Percentiles rank a stretch among this genome's conserved stretches.
phyloP scores from a whole-genome alignment of 2,329 filamentous ascomycete species.

The Aspergillus transmontanensis region DNA sequence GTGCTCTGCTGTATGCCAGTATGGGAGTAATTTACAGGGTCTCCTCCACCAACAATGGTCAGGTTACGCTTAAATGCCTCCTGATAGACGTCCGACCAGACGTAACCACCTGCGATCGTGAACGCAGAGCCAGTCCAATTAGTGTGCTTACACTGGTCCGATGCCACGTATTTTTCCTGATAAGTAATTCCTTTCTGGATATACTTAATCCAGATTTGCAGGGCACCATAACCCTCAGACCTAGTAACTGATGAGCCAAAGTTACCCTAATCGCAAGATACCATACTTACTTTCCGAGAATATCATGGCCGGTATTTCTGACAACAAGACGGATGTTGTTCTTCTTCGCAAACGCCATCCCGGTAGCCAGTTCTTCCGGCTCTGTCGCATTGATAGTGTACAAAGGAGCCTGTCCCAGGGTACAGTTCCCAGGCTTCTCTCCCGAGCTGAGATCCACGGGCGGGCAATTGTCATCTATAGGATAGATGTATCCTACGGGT shows the following conservation, averaged over 20 bases:
- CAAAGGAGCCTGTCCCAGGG: slow-evolving; percentile 28
- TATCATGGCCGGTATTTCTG: slow-evolving; percentile 45
- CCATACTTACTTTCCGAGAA: slow-evolving; percentile 15
- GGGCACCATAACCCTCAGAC: slow-evolving; percentile 31
- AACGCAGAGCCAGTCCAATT: slow-evolving; percentile 38
- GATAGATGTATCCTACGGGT: slow-evolving; percentile 32
- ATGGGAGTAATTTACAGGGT: slow-evolving; percentile 15
- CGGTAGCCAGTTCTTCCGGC: slow-evolving; percentile 25
- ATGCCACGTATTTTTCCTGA: slow-evolving; percentile 28
- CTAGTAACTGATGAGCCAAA: slow-evolving; percentile 11
- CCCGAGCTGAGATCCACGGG: slow-evolving; percentile 26
- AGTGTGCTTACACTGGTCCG: slow-evolving; percentile 34
- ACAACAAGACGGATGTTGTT: slow-evolving; percentile 56
- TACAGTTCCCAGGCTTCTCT: slow-evolving; percentile 25
- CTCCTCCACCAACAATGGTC: slow-evolving; percentile 34
- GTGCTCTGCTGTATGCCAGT: not conserved
- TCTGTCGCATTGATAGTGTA: slow-evolving; percentile 34
- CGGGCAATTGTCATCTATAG: slow-evolving; percentile 29
- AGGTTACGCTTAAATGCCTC: slow-evolving; percentile 28
- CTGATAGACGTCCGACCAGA: slow-evolving; percentile 29
- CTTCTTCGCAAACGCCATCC: slow-evolving; percentile 46
- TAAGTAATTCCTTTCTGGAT: slow-evolving; percentile 31
- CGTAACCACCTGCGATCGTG: slow-evolving; percentile 30
- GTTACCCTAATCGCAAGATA: not conserved
- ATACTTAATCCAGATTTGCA: slow-evolving; percentile 35